phyloP scores from a whole-genome alignment of 345 rosid genomes.

The thale cress (Arabidopsis thaliana) region TAIR10.1 NC_003070.9:24133001-24133500 shows the following conservation, averaged over 20 bases:
- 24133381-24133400: conserved; percentile 60
- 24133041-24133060: conserved; percentile 19
- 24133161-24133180: conserved; percentile 56
- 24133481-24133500: conserved; percentile 79
- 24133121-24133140: conserved; percentile 65
- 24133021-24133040: neutral
- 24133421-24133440: conserved; percentile 60
- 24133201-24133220: conserved; percentile 61
- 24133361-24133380: conserved; percentile 51
- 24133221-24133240: conserved; percentile 52
- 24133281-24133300: conserved; percentile 55
- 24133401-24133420: conserved; percentile 66
- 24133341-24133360: conserved; percentile 61
- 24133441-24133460: conserved; percentile 53
- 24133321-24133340: conserved; percentile 75
- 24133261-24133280: conserved; percentile 55
- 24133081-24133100: conserved; percentile 50
- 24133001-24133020: conserved; percentile 1
- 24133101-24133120: conserved; percentile 49
- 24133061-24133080: conserved; percentile 31
- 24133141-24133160: conserved; percentile 78
- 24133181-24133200: conserved; percentile 54
- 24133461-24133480: conserved; percentile 61
- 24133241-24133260: conserved; percentile 47
- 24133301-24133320: conserved; percentile 72